Evolutionary conservation across 208 protist genomes (phyloP).

Genomic region (Phytomonas sp.): DNA sequence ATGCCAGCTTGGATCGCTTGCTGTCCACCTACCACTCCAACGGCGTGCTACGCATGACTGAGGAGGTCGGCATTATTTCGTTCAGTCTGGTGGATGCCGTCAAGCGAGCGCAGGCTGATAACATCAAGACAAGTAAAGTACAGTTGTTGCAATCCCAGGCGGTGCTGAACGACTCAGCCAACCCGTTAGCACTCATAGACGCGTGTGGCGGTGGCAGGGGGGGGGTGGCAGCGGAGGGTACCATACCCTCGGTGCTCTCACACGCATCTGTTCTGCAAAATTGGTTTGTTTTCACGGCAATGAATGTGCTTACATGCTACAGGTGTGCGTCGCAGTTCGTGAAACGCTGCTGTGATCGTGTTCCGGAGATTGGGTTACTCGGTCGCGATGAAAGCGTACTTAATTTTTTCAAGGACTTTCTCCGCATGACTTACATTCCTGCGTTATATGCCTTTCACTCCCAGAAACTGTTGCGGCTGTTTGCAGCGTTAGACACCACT

Average conservation of each 20-base stretch:
- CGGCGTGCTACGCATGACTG: constrained; percentile 59
- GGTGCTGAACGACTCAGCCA: constrained; percentile 33
- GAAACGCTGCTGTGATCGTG: constrained; percentile 43
- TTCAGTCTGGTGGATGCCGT: constrained; percentile 77
- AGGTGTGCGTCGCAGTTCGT: constrained; percentile 56
- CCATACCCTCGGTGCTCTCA: constrained; percentile 9
- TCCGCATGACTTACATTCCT: constrained; percentile 60
- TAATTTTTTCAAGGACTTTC: constrained; percentile 58
- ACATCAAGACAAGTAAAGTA: constrained; percentile 28
- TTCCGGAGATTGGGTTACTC: constrained; percentile 28
- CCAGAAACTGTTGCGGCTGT: constrained; percentile 50
- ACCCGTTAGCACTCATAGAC: constrained; percentile 24
- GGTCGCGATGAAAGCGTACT: constrained; percentile 44
- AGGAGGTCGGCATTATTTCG: constrained; percentile 62
- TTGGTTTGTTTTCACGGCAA: constrained; percentile 80
- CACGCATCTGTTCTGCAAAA: constrained; percentile 46
- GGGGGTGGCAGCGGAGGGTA: constrained; percentile 11
- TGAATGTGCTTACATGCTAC: constrained; percentile 86
- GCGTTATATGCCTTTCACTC: constrained; percentile 61
- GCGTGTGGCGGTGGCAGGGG: constrained; percentile 14
- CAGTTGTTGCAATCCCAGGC: constrained; percentile 35
- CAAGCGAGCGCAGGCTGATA: constrained; percentile 46
- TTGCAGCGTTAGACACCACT: constrained; percentile 11
- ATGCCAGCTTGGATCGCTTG: constrained; percentile 49
- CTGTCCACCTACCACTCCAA: constrained; percentile 42